Base-by-base conservation (phyloP, 139 green algal genomes). In the Bryopsis sp. region DNA sequence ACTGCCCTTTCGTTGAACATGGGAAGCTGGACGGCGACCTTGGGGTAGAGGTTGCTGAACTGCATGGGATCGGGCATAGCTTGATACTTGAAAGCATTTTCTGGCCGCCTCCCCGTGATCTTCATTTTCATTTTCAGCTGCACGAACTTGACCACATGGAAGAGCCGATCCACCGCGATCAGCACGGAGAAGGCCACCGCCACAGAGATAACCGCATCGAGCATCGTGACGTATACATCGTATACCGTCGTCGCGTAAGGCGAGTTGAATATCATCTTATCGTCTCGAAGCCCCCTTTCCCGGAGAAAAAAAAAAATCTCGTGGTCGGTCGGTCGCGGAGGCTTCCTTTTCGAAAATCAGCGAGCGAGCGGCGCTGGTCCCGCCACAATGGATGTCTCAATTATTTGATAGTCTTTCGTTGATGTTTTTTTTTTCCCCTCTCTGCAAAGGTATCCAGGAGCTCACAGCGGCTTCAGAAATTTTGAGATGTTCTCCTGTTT, bases 1-100 rank as follows among this genome's bases (percentile, higher is more conserved):
- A 89, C 82, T 7, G 78, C 79, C 11, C 79, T 71, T 72, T 97
- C 90, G 69, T 97, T 97, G 79, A 95, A 96, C 91, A 96, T 97
- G 26, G 91, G 90, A 46, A 97, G 85, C 82, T 97, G 91, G 26
- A 98, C 80, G 5, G 91, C 86, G n/a, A 97, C 90, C 74, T 83
- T 87, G 33, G 84, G 84, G 54, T 78, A 84, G 15, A 33, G 37
- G 8, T 69, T 5, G 7, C 31, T n/a, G 15, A 28, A 29, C 36
- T 32, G 37, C 19, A 31, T 3, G 3, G 39, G 8, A 57, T 69
- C 62, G 8, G 62, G 62, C 19, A 69, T 48, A 5, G 62, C 31
- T 35, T 47, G 15, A 35, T 19, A 69, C 3, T 36, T 11, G n/a
- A 24, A 69, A 11, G 5, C 8, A 35, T 35, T 36, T 38, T 69